Evolutionary conservation across 139 green algal species (phyloP).

Genomic region (Chlamydomonas asymmetrica): DNA sequence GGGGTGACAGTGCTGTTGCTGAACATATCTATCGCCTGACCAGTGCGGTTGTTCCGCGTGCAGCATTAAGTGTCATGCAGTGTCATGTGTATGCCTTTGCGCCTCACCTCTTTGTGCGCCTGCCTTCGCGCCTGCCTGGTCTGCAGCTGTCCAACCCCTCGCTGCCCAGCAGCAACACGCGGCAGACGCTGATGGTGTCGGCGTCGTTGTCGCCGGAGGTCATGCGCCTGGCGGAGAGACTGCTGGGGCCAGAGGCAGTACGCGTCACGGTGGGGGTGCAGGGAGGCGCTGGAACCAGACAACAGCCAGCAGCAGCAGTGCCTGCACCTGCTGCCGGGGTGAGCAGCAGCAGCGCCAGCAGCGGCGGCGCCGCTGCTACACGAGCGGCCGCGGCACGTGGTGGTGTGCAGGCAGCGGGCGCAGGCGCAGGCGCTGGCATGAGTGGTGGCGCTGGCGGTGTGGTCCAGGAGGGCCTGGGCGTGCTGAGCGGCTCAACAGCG

Average conservation of each 20-base stretch:
- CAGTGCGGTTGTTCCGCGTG: conserved; percentile 52
- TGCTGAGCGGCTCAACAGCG: too few relatives aligned
- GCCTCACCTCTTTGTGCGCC: too few relatives aligned
- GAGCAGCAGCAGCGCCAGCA: conserved; percentile 15
- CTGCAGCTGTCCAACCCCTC: conserved; percentile 12
- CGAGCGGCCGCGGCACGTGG: conserved; percentile 3
- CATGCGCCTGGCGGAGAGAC: conserved; percentile 8
- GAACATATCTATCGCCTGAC: neutral
- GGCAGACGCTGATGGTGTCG: conserved; percentile 89
- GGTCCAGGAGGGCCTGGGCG: too few relatives aligned
- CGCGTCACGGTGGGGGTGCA: neutral
- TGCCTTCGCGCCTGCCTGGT: too few relatives aligned
- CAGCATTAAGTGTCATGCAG: conserved; percentile 56
- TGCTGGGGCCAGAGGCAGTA: conserved; percentile 2
- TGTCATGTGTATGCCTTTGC: too few relatives aligned
- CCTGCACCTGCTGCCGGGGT: too few relatives aligned
- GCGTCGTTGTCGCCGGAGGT: conserved; percentile 79
- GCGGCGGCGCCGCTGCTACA: conserved; percentile 12
- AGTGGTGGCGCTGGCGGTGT: neutral
- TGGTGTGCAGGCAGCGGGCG: neutral
- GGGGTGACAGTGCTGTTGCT: neutral
- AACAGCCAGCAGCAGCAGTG: too few relatives aligned
- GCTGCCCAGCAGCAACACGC: conserved; percentile 40
- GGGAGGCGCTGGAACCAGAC: neutral
- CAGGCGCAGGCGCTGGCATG: neutral